Base-by-base conservation (phyloP, 2,329 filamentous ascomycete species). In the Torrubiellomyces zombiae region DNA sequence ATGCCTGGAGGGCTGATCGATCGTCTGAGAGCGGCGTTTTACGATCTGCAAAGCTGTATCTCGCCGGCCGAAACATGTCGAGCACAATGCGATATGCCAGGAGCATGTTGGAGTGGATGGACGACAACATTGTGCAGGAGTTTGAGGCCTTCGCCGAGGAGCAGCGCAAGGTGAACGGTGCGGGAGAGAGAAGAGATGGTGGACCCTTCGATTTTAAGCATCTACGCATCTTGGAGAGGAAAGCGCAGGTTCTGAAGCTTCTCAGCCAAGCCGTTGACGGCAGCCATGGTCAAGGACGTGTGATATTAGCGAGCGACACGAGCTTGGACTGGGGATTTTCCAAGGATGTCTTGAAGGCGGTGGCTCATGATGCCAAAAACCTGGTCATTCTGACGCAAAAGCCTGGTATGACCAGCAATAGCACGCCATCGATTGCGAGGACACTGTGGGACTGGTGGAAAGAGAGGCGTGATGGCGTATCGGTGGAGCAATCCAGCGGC, bases 71-170 rank as follows among this genome's bases (percentile, higher is more conserved):
- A 30, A 92, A 82, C 32, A 78, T 81, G 34, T 75, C 80, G 29
- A 85, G 82, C 33, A 92, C 85, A 0, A 79, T 95, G 63, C 68
- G 82, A 26, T 81, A 94, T 37, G 80, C 86, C 14, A 68, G 85
- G 36, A 94, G 86, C 47, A 92, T 98, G 80, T 60, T 98, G 16
- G 89, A 98, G 45, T 98, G 89, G 89, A 95, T 98, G 85, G 85
- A 95, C 44, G 85, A 94, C 42, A 76, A 74, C 29, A 91, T 98
- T 30, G 77, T 92, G 20, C 74, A 83, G 27, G 86, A 95, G 40
- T 91, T 93, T 32, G 85, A 93, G 45, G 72, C 75, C 9, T 61
- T 73, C 23, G 66, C 63, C 2, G 66, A 69, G 33, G 57, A 51
- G 3, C 55, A 60, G 33, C 44, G 53, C 4, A 60, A 55, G 31